Percentiles rank a stretch among this genome's conserved stretches.
Evolutionary conservation across 331 rosid genomes (phyloP).

Genomic region (Spiraea crenata): DNA sequence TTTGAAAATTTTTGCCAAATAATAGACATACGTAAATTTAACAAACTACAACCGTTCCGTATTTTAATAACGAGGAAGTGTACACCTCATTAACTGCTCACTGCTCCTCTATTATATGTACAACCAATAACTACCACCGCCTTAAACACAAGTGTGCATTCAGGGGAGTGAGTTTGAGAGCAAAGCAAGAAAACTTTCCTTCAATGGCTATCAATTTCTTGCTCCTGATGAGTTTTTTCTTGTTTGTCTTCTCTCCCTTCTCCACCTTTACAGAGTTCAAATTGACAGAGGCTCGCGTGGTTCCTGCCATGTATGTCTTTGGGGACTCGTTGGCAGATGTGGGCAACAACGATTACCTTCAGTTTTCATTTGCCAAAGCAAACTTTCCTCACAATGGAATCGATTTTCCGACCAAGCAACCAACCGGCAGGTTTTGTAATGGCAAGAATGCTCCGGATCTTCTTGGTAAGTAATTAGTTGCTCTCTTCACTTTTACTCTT

Average conservation of each 20-base stretch:
- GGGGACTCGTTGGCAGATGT: conserved; percentile 89
- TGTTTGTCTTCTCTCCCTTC: conserved; percentile 16
- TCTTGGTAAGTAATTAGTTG: conserved; percentile 44
- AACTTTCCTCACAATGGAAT: conserved; percentile 68
- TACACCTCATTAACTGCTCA: no score
- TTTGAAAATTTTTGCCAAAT: no score
- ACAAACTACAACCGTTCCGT: no score
- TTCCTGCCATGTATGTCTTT: conserved; percentile 65
- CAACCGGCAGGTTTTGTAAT: conserved; percentile 72
- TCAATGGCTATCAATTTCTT: conserved; percentile 29
- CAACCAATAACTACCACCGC: no score
- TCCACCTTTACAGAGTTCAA: neutral
- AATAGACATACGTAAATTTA: no score
- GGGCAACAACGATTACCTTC: conserved; percentile 74
- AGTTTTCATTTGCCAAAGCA: conserved; percentile 61
- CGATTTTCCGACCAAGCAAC: conserved; percentile 55
- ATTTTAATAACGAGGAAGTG: no score
- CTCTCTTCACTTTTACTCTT: no score
- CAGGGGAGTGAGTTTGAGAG: no score
- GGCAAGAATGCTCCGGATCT: conserved; percentile 78
- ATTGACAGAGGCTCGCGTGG: conserved; percentile 35
- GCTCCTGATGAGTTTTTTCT: conserved; percentile 4
- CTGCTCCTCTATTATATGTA: no score
- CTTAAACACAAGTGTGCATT: no score
- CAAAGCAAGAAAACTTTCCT: no score